Conservation (phyloP, 208 protist genomes). For the Borovskyia barvae region DNA sequence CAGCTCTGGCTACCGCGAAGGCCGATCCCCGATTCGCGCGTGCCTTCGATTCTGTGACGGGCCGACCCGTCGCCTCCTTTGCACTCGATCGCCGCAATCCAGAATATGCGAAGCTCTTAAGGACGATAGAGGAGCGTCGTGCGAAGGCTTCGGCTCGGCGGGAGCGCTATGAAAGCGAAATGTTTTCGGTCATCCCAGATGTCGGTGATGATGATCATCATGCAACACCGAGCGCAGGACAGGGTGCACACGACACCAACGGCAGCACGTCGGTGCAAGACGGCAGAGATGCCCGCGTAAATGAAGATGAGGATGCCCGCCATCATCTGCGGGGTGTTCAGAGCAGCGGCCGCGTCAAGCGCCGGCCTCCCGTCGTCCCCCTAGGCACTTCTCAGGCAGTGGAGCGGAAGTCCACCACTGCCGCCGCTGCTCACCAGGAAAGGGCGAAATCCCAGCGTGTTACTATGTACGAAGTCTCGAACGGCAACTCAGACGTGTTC, state of each 20-base stretch:
- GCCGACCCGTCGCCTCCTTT: conserved; percentile 45
- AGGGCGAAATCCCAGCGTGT: too few species aligned
- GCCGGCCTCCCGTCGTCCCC: not conserved
- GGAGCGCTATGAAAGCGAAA: conserved; percentile 66
- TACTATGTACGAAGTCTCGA: conserved; percentile 72
- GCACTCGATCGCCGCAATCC: conserved; percentile 74
- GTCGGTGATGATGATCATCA: conserved; percentile 11
- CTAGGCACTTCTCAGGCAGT: too few species aligned
- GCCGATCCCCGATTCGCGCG: conserved; percentile 77
- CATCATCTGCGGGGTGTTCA: conserved; percentile 74
- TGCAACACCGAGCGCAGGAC: not conserved
- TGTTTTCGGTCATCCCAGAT: conserved; percentile 80
- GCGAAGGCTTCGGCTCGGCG: conserved; percentile 61
- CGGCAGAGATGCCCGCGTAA: conserved; percentile 8
- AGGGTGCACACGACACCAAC: not conserved
- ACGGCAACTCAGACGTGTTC: conserved; percentile 45
- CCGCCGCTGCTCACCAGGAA: not conserved
- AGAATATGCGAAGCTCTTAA: conserved; percentile 80
- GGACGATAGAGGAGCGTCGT: conserved; percentile 77
- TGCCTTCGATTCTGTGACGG: conserved; percentile 44
- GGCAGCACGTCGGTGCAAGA: not conserved
- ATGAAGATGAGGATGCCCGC: conserved; percentile 42
- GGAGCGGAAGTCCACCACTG: not conserved
- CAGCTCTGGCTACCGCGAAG: conserved; percentile 41
- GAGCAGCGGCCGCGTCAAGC: conserved; percentile 55